These are phyloP conservation scores for Claviceps quebecensis DNA, from an alignment of 2,329 filamentous ascomycete genomes.

Conservation along the genomic window DNA sequence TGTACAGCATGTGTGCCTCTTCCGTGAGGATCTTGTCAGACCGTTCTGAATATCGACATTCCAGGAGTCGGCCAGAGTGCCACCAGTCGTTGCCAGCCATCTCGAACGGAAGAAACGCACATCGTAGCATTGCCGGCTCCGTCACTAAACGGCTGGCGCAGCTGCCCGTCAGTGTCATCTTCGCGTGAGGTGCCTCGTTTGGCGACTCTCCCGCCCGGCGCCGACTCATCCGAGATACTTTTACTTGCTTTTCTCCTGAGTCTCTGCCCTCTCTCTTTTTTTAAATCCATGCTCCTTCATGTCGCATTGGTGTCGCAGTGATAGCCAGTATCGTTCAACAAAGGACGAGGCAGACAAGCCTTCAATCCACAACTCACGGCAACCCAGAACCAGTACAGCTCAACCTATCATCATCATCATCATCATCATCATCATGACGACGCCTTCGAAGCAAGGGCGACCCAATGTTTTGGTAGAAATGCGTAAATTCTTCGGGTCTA, in stretches of 20 bases:
- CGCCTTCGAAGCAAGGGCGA: slow-evolving; percentile 1
- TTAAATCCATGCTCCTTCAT: background rate
- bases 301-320: background rate
- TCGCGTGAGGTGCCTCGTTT: background rate
- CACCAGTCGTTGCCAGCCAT: background rate
- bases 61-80: background rate
- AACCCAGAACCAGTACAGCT: background rate
- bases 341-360: background rate
- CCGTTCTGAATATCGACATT: background rate
- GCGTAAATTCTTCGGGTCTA: slow-evolving; percentile 41
- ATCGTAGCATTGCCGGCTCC: background rate
- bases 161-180: background rate
- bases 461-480: slow-evolving; percentile 16
- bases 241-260: background rate
- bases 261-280: background rate
- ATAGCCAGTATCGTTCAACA: background rate
- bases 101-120: too few species aligned
- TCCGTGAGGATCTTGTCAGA: background rate
- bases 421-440: background rate
- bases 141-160: background rate
- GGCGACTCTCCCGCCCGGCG: background rate
- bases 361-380: background rate
- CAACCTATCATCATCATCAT: too few species aligned
- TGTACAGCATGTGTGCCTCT: background rate
- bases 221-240: background rate